phyloP scores from a whole-genome alignment of 179 eudicot genomes.

The Carnegiea gigantea region DNA sequence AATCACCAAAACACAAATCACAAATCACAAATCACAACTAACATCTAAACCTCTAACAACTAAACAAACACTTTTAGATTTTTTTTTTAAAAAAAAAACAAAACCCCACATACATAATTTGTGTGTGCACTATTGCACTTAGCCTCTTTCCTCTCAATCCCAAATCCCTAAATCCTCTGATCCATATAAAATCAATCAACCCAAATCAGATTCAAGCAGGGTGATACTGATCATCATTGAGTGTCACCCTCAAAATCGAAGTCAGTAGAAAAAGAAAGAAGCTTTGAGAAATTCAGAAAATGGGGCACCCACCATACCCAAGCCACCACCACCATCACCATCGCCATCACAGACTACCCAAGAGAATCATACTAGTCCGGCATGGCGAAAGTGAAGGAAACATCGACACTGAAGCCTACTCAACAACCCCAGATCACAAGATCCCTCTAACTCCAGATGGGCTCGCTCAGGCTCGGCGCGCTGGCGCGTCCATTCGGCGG shows the following conservation, averaged over 20 bases:
- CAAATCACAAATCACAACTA: background rate
- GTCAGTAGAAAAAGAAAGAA: no score
- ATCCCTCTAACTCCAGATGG: conserved; percentile 50
- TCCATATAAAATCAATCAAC: background rate
- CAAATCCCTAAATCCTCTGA: background rate
- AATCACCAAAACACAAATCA: background rate
- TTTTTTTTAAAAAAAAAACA: background rate
- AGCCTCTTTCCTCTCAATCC: background rate
- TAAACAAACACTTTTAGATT: background rate
- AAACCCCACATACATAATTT: background rate
- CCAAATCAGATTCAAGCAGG: background rate
- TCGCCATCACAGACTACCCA: conserved; percentile 33
- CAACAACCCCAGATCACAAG: conserved; percentile 46
- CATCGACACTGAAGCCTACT: conserved; percentile 37
- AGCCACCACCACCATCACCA: background rate
- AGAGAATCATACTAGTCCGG: conserved; percentile 40
- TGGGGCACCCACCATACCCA: conserved; percentile 1
- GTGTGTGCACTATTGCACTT: background rate
- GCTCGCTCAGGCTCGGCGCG: conserved; percentile 28
- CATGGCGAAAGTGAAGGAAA: conserved; percentile 52
- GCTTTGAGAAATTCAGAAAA: background rate
- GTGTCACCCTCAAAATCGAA: background rate
- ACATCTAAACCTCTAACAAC: background rate
- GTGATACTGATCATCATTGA: background rate
- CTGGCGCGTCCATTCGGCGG: conserved; percentile 36